Conservation (phyloP, 2,329 filamentous ascomycete species). For the Calycina herbarum region DNA sequence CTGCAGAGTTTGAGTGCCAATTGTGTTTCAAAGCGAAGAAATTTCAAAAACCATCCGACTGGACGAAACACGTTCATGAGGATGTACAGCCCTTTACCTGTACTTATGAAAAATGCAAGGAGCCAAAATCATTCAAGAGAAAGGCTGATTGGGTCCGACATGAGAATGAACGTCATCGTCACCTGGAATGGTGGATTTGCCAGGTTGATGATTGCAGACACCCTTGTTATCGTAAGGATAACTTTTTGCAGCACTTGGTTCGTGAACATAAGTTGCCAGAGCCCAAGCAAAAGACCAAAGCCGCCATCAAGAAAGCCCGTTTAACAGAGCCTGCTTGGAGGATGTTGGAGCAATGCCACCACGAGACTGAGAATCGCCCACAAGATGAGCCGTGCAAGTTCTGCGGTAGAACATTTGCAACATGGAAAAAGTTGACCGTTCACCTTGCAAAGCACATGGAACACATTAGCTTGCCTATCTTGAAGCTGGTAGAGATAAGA, state of each 20-base stretch:
- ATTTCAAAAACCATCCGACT: conserved; percentile 89
- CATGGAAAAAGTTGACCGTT: conserved; percentile 93
- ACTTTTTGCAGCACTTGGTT: conserved; percentile 89
- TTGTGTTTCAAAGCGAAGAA: conserved; percentile 84
- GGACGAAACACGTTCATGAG: conserved; percentile 95
- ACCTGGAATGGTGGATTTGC: conserved; percentile 89
- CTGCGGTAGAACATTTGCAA: conserved; percentile 76
- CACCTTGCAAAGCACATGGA: conserved; percentile 95
- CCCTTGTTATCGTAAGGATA: conserved; percentile 83
- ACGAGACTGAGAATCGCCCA: conserved; percentile 64
- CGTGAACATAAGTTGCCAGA: conserved; percentile 86
- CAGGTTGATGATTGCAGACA: conserved; percentile 79
- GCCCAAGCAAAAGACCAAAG: conserved; percentile 76
- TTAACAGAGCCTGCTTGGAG: conserved; percentile 69
- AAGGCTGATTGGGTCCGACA: conserved; percentile 96
- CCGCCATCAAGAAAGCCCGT: conserved; percentile 59
- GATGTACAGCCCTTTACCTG: conserved; percentile 93
- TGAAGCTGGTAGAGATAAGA: conserved; percentile 57
- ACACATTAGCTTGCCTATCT: conserved; percentile 79
- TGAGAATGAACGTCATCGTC: conserved; percentile 87
- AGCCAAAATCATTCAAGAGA: conserved; percentile 89
- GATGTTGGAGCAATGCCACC: conserved; percentile 69
- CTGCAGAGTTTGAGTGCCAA: conserved; percentile 86
- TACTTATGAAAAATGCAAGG: conserved; percentile 79
- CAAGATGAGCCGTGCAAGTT: conserved; percentile 83